Conservation (phyloP, 495 filamentous ascomycete species). For the Penicillium psychrofluorescens region DNA sequence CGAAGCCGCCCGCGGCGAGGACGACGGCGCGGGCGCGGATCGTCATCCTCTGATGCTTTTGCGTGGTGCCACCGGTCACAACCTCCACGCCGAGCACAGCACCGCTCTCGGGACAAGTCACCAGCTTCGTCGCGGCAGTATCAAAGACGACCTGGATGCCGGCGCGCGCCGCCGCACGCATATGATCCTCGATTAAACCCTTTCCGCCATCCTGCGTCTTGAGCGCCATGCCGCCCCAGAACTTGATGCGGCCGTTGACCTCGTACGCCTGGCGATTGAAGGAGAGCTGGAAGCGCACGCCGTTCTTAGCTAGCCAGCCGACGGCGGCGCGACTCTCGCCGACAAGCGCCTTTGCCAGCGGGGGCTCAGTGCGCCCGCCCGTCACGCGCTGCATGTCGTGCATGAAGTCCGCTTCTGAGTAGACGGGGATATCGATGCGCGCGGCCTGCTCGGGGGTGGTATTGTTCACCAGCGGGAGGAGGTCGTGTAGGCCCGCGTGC, state of each 20-base stretch:
- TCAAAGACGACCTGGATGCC: conserved; percentile 37
- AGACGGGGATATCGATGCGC: conserved; percentile 38
- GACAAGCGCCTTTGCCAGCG: conserved; percentile 37
- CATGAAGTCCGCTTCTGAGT: conserved; percentile 37
- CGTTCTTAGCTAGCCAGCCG: conserved; percentile 47
- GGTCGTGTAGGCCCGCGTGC: conserved; percentile 37
- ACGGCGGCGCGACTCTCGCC: conserved; percentile 37
- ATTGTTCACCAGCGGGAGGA: conserved; percentile 43
- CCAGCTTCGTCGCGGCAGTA: conserved; percentile 33
- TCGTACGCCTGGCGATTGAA: conserved; percentile 57
- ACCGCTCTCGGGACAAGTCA: conserved; percentile 26
- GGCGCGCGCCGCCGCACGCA: conserved; percentile 27
- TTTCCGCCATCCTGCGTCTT: conserved; percentile 52
- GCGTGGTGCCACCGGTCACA: neutral
- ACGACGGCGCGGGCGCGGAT: conserved; percentile 38
- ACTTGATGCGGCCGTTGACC: conserved; percentile 46
- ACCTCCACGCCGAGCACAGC: conserved; percentile 19
- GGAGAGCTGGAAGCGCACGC: conserved; percentile 47
- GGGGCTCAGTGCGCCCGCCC: conserved; percentile 35
- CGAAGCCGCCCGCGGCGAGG: conserved; percentile 56
- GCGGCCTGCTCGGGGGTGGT: conserved; percentile 22
- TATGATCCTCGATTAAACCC: conserved; percentile 43
- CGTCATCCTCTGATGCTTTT: neutral
- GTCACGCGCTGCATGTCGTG: conserved; percentile 45
- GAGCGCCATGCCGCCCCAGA: conserved; percentile 54